Percentiles rank a stretch among this genome's conserved stretches.
Conservation (phyloP, 192 early-diverging fungal genomes). For the Coemansia furcata region DNA sequence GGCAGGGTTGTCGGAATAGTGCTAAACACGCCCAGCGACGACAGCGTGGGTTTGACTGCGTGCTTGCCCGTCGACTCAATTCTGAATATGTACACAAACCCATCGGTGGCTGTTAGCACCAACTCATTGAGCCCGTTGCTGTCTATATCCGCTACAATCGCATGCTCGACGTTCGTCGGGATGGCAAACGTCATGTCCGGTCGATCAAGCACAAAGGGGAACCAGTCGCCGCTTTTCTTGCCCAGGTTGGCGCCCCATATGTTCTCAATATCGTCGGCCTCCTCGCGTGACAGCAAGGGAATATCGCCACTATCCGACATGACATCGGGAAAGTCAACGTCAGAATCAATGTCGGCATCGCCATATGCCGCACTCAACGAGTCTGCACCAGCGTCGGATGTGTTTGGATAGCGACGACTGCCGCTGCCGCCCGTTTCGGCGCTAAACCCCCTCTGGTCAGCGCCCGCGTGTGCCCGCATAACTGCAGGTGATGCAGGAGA, state of each 20-base stretch:
- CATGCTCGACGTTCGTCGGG: constrained; percentile 53
- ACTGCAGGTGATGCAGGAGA: background rate
- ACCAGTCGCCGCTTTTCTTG: constrained; percentile 54
- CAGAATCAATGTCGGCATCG: constrained; percentile 35
- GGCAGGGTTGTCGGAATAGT: constrained; percentile 40
- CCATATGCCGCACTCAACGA: constrained; percentile 32
- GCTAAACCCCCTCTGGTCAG: constrained; percentile 20
- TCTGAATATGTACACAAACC: constrained; percentile 54
- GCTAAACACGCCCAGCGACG: constrained; percentile 39
- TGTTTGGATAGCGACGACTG: background rate
- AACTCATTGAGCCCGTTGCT: constrained; percentile 54
- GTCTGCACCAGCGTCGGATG: constrained; percentile 16
- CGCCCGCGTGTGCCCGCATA: background rate
- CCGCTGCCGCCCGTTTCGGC: constrained; percentile 16
- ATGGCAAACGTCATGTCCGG: constrained; percentile 52
- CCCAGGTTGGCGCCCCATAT: constrained; percentile 53
- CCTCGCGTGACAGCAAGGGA: constrained; percentile 30
- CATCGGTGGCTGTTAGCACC: constrained; percentile 53
- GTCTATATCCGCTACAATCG: constrained; percentile 50
- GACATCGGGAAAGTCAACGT: constrained; percentile 21
- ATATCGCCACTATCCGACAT: constrained; percentile 26
- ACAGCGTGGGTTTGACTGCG: constrained; percentile 34
- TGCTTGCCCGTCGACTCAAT: constrained; percentile 41
- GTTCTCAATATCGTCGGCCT: constrained; percentile 47
- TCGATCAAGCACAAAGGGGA: constrained; percentile 43